Evolutionary conservation across 2,329 filamentous ascomycete genomes (phyloP), one percentile per base, ranked within the genome.

Genomic region (Botrytis elliptica): DNA sequence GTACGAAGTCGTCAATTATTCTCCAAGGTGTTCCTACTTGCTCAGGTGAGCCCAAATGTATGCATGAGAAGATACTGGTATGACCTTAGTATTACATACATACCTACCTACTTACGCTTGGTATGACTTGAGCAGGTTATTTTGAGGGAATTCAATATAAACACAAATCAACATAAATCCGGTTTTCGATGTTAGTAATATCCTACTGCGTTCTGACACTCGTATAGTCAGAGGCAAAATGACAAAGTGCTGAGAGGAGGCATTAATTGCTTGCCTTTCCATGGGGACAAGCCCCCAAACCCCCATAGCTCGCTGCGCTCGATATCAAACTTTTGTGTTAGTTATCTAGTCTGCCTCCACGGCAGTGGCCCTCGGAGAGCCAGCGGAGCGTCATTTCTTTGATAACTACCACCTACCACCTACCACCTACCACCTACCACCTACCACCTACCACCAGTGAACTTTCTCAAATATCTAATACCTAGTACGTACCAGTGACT

Each of bases 281-380:
- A 57, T 57, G 52, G 52, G n/a, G n/a, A n/a, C 52, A 3, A 18
- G 52, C 52, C 52, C 20, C 52, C n/a, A 57, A 57, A 29, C n/a
- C 52, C 52, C 52, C n/a, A 57, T 57, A 57, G 52, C 52, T 57
- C 52, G 52, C n/a, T 57, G n/a, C 52, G 52, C n/a, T 57, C n/a
- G 52, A 57, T 29, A 33, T 18, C n/a, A 57, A 29, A 2, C 52
- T 57, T 57, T 29, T 29, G 12, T 18, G 6, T 29, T 18, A 29
- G 18, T 29, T 57, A 33, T 57, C 52, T 57, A 57, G 52, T 57
- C 52, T 57, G 52, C 52, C n/a, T 57, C 52, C n/a, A 29, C 52
- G 49, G 25, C 49, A 55, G 49, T 55, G 49, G 49, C 49, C 49
- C 49, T 55, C 49, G n/a, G 52, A 29, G 52, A 57, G 52, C 52